Evolutionary conservation across 768 basidiomycete species (phyloP).

Genomic region (Leccinum imitatum): DNA sequence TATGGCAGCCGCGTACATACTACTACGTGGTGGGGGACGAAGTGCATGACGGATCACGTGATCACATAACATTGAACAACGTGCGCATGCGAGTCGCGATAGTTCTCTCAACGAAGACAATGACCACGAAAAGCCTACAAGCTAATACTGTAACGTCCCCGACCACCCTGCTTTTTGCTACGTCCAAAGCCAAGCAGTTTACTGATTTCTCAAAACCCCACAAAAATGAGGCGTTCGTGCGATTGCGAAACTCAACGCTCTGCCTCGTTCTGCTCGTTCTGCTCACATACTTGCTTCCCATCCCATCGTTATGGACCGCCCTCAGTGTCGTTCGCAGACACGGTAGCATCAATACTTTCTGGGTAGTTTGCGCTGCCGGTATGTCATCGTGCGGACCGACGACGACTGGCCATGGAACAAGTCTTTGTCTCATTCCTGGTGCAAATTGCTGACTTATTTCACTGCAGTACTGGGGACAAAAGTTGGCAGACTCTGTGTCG

Average conservation of each 20-base stretch:
- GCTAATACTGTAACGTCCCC: constrained; percentile 17
- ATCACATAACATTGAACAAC: not conserved
- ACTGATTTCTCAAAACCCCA: constrained; percentile 34
- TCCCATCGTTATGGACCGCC: constrained; percentile 39
- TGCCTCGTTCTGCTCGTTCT: constrained; percentile 33
- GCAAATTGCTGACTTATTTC: too few relatives aligned
- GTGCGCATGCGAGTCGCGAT: not conserved
- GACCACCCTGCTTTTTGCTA: constrained; percentile 24
- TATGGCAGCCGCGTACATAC: too few relatives aligned
- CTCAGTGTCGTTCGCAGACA: constrained; percentile 30
- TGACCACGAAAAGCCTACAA: constrained; percentile 11
- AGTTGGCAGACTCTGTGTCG: too few relatives aligned
- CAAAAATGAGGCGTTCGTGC: constrained; percentile 37
- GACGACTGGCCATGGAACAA: too few relatives aligned
- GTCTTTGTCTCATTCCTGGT: too few relatives aligned
- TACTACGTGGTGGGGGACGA: too few relatives aligned
- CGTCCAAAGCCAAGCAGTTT: constrained; percentile 21
- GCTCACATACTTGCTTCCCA: constrained; percentile 38
- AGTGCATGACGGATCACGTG: not conserved
- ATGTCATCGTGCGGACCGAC: constrained; percentile 3
- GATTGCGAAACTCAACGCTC: constrained; percentile 39
- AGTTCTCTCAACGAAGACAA: constrained; percentile 2
- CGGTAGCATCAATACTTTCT: constrained; percentile 7
- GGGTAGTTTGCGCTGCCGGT: constrained; percentile 34
- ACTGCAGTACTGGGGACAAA: too few relatives aligned